These are phyloP conservation scores for Thermoascus crustaceus DNA, from an alignment of 2,329 filamentous ascomycete species.

Conservation along the genomic window DNA sequence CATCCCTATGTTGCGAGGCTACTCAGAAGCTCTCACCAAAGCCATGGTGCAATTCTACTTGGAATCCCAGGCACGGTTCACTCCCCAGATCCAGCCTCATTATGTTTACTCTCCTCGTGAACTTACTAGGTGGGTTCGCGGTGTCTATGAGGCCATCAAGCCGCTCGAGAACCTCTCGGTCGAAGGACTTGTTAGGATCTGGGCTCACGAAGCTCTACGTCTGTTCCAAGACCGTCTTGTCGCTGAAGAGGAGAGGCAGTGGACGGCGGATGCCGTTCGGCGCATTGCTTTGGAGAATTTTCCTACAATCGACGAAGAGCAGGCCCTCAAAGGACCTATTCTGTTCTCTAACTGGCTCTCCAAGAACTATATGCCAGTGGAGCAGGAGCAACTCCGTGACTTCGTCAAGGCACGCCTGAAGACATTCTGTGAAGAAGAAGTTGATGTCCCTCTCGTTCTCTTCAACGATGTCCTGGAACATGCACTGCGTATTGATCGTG, in stretches of 20 bases:
- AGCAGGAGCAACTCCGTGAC: conserved; percentile 87
- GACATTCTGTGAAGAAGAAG: conserved; percentile 99
- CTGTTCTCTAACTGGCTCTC: conserved; percentile 99
- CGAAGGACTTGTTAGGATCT: conserved; percentile 90
- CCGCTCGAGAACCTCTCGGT: conserved; percentile 80
- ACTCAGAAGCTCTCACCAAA: conserved; percentile 85
- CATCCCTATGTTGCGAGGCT: conserved; percentile 86
- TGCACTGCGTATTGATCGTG: conserved; percentile 93
- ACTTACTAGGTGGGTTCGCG: conserved; percentile 92
- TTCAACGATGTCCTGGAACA: conserved; percentile 99
- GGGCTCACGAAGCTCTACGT: conserved; percentile 93
- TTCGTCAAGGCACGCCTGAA: conserved; percentile 95
- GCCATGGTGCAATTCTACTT: conserved; percentile 97
- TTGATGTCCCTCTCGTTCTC: conserved; percentile 95
- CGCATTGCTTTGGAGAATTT: conserved; percentile 86
- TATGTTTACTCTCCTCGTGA: conserved; percentile 99
- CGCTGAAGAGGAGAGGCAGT: conserved; percentile 83
- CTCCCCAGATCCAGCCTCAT: conserved; percentile 91
- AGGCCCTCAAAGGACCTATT: conserved; percentile 85
- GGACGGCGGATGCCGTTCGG: conserved; percentile 83
- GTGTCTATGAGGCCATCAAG: conserved; percentile 92
- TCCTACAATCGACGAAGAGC: conserved; percentile 85
- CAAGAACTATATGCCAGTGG: conserved; percentile 95
- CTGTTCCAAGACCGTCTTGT: conserved; percentile 97
- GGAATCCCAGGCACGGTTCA: conserved; percentile 90